Base-by-base conservation (phyloP, 1,284 basidiomycete species). In the Dichomitus squalens region DNA sequence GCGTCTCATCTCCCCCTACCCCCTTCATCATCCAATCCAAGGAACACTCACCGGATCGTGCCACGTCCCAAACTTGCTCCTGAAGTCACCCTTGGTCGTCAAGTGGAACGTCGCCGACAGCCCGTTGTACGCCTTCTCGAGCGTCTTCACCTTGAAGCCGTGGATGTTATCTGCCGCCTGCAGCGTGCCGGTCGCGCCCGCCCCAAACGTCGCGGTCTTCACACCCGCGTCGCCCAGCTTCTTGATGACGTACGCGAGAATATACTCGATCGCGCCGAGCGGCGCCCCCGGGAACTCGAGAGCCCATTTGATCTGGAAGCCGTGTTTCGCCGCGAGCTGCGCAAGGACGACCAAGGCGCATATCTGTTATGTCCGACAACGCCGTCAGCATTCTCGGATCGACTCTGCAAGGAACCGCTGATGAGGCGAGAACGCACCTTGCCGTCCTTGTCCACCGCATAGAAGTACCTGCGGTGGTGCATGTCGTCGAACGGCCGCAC, bases 231-330 rank as follows among this genome's bases (percentile, higher is more conserved):
- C 74, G 14, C 74, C 72, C 27, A 80, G 69, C 57, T 75, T 71
- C 55, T 77, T 74, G 60, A 85, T 75, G 9, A 82, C 82, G 39
- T 76, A 68, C 40, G 78, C 63, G 49, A 84, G 73, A 56, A 81
- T 77, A 60, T 80, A 73, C 72, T 76, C 71, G 66, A 75, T 70
- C 16, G 81, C 76, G 53, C 82, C 82, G 31, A 74, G 71, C n/a
- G 80, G 79, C 7, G 80, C 78, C 31, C 73, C 75, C 8, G 82
- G 81, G 73, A 84, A 85, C 64, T 81, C 80, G 39, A 84, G 73
- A 2, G 81, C 78, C 79, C 81, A 85, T 68, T 85, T 85, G 70
- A 84, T 78, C 67, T 85, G 83, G 69, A 76, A 79, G 5, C 82
- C 83, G 56, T 81, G 72, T 55, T 72, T 67, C 4, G 79, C 73